A percentile compares a stretch with the other conserved stretches of the same genome.
Conservation (phyloP, 1,284 basidiomycete genomes). For the Gastroboletus turbinatus region DNA sequence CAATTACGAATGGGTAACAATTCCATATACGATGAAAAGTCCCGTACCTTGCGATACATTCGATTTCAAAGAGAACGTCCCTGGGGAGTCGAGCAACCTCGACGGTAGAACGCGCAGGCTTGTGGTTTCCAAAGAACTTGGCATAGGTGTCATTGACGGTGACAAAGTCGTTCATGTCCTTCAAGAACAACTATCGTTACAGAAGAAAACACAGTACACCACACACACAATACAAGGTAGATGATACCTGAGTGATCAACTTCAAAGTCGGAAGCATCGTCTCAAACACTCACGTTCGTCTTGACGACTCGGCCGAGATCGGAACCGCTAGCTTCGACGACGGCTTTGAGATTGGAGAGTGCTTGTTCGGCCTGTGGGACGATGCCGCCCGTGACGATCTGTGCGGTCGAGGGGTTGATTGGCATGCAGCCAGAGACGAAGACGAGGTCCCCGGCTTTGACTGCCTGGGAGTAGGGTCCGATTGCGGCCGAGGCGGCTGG, state of each 20-base stretch:
- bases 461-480: slow-evolving; percentile 89
- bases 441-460: slow-evolving; percentile 83
- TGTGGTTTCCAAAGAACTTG: slow-evolving; percentile 84
- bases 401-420: slow-evolving; percentile 73
- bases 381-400: slow-evolving; percentile 78
- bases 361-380: slow-evolving; percentile 85
- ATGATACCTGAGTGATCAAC: not conserved
- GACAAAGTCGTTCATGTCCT: slow-evolving; percentile 89
- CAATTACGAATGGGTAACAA: not conserved
- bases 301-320: slow-evolving; percentile 80
- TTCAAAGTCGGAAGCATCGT: no score
- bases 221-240: not conserved
- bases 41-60: slow-evolving; percentile 75
- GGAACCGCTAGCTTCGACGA: slow-evolving; percentile 83
- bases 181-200: slow-evolving; percentile 76
- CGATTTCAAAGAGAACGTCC: slow-evolving; percentile 88
- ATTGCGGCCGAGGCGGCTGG: slow-evolving; percentile 84
- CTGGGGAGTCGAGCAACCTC: slow-evolving; percentile 76
- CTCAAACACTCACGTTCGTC: slow-evolving; percentile 62
- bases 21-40: not conserved
- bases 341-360: slow-evolving; percentile 81
- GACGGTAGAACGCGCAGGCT: slow-evolving; percentile 90
- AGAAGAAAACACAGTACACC: not conserved
- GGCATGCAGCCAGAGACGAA: slow-evolving; percentile 93
- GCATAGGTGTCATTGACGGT: slow-evolving; percentile 81